Conservation (phyloP, 2,329 filamentous ascomycete genomes). For the Fusarium coicis region DNA sequence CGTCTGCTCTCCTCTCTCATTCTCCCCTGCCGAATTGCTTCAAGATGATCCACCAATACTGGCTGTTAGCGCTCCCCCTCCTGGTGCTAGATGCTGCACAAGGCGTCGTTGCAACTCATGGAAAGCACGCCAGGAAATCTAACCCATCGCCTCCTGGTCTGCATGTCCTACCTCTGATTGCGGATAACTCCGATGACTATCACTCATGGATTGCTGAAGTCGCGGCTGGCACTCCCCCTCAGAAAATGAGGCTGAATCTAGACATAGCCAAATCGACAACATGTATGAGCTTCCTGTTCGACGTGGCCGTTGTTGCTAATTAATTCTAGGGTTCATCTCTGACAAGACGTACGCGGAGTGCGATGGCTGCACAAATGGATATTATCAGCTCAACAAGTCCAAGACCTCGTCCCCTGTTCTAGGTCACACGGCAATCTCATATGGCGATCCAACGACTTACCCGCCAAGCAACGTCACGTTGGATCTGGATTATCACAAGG, state of each 20-base stretch:
- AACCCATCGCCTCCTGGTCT: not conserved
- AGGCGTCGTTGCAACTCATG: not conserved
- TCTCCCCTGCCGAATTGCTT: too few relatives aligned
- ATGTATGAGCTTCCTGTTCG: not conserved
- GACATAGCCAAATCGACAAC: not conserved
- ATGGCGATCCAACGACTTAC: not conserved
- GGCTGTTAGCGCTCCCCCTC: not conserved
- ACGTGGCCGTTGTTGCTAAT: accelerated
- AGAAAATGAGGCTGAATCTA: not conserved
- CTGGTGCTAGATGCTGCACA: not conserved
- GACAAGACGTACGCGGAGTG: not conserved
- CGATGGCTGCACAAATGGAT: not conserved
- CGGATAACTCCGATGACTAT: not conserved
- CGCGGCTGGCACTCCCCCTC: not conserved
- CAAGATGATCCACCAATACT: not conserved
- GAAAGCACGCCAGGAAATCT: not conserved
- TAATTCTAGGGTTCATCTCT: not conserved
- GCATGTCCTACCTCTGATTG: not conserved
- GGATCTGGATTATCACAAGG: accelerated
- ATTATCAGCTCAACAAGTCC: not conserved
- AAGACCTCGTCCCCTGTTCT: not conserved
- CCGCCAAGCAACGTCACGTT: accelerated
- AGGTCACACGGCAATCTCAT: accelerated
- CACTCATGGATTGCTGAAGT: not conserved
- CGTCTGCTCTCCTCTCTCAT: accelerated